A percentile compares a stretch with the other conserved stretches of the same genome.
These are phyloP conservation scores for Penicillium simplicissimum DNA, from an alignment of 495 filamentous ascomycete species.

Conservation along the genomic window DNA sequence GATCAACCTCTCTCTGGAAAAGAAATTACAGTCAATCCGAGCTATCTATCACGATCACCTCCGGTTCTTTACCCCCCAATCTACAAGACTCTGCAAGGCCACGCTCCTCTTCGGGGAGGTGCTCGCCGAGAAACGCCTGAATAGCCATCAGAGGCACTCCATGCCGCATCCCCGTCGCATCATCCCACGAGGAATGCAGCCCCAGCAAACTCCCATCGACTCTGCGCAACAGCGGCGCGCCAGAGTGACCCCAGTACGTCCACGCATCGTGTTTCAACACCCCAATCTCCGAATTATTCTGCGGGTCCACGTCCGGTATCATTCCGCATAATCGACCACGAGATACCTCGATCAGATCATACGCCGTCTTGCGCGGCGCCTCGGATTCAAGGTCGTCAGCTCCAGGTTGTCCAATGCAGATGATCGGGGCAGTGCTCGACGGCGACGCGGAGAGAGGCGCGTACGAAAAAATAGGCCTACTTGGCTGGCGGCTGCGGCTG, in stretches of 20 bases:
- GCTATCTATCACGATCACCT: slow-evolving; percentile 2
- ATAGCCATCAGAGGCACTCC: slow-evolving; percentile 42
- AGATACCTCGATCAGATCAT: not conserved
- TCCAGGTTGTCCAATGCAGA: not conserved
- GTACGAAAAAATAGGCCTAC: not conserved
- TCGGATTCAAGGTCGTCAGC: not conserved
- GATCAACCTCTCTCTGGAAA: not conserved
- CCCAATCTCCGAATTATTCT: slow-evolving; percentile 52
- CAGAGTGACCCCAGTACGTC: slow-evolving; percentile 58
- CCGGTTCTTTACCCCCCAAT: slow-evolving; percentile 8
- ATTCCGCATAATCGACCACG: not conserved
- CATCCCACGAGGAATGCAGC: slow-evolving; percentile 51
- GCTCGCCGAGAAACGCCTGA: slow-evolving; percentile 22
- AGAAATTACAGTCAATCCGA: slow-evolving; percentile 2
- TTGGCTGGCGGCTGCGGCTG: not conserved
- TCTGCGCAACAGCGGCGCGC: slow-evolving; percentile 40
- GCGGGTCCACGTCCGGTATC: slow-evolving; percentile 23
- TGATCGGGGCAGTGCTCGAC: not conserved
- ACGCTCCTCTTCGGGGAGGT: slow-evolving; percentile 46
- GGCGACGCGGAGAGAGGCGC: not conserved
- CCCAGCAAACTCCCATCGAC: slow-evolving; percentile 38
- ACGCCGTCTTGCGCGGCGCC: not conserved
- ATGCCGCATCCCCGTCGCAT: slow-evolving; percentile 46
- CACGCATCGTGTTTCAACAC: slow-evolving; percentile 51
- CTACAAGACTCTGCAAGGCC: slow-evolving; percentile 25